phyloP scores from a whole-genome alignment of 1,284 basidiomycete species.

The Peniophora sp. region DNA sequence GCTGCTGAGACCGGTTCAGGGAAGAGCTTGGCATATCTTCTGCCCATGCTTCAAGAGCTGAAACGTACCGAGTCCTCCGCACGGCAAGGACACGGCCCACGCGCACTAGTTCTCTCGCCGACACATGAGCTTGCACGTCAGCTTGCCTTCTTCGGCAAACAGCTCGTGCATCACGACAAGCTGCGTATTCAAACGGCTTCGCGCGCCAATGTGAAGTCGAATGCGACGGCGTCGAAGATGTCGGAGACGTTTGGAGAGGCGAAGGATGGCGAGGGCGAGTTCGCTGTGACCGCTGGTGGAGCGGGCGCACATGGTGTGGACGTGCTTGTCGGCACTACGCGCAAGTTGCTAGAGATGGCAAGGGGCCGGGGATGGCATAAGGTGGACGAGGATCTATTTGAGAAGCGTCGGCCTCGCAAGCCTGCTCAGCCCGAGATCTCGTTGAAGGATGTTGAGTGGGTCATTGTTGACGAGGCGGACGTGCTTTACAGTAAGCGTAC shows the following conservation, averaged over 20 bases:
- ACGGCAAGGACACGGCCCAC: constrained; percentile 31
- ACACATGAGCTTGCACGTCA: constrained; percentile 86
- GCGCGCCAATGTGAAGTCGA: constrained; percentile 42
- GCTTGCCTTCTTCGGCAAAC: constrained; percentile 65
- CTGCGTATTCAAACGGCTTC: constrained; percentile 69
- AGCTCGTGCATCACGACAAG: constrained; percentile 66
- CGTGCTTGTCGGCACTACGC: constrained; percentile 71
- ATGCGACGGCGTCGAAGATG: constrained; percentile 42
- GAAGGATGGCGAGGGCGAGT: constrained; percentile 18
- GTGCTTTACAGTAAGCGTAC: constrained; percentile 67
- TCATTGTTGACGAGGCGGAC: constrained; percentile 85
- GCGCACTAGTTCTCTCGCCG: constrained; percentile 75
- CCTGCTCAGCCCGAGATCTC: constrained; percentile 39
- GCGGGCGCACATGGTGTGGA: constrained; percentile 40
- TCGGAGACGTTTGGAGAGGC: constrained; percentile 25
- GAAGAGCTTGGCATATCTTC: constrained; percentile 84
- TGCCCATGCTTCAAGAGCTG: constrained; percentile 73
- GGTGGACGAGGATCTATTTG: constrained; percentile 20
- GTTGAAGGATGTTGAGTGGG: constrained; percentile 69
- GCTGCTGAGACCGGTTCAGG: constrained; percentile 87
- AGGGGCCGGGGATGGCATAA: constrained; percentile 57
- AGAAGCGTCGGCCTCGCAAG: constrained; percentile 15
- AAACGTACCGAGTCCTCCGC: constrained; percentile 46
- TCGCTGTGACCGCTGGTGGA: constrained; percentile 16
- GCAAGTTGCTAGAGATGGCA: constrained; percentile 67